These are phyloP conservation scores for Cladosporium phlei DNA, from an alignment of 2,329 filamentous ascomycete species.

Conservation along the genomic window DNA sequence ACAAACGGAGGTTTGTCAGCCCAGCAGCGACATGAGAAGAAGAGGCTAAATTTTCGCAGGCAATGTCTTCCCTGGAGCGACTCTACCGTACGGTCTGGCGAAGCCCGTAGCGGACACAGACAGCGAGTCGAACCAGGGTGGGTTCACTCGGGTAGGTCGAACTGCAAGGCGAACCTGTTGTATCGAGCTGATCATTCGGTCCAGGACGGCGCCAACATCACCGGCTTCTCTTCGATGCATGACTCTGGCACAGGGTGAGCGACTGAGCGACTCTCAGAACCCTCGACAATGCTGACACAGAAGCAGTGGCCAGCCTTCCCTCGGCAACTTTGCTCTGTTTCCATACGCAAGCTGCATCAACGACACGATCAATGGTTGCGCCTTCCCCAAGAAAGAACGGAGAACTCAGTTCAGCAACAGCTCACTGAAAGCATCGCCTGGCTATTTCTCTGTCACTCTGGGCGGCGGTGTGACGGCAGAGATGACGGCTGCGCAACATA, in stretches of 20 bases:
- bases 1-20: no score
- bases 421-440: slow-evolving; percentile 52
- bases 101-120: slow-evolving; percentile 46
- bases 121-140: slow-evolving; percentile 52
- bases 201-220: slow-evolving; percentile 39
- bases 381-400: slow-evolving; percentile 48
- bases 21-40: no score
- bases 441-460: slow-evolving; percentile 57
- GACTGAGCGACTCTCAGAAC: no score
- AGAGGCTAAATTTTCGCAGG: slow-evolving; percentile 40
- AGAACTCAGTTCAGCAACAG: slow-evolving; percentile 42
- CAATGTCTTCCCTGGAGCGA: slow-evolving; percentile 46
- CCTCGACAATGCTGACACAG: no score
- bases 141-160: slow-evolving; percentile 54
- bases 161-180: no score
- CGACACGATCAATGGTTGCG: slow-evolving; percentile 55
- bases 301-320: no score
- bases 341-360: slow-evolving; percentile 58
- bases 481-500: slow-evolving; percentile 57
- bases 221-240: slow-evolving; percentile 45
- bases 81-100: slow-evolving; percentile 44
- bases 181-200: no score
- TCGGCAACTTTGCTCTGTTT: slow-evolving; percentile 72
- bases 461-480: slow-evolving; percentile 54
- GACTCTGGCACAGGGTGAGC: no score